phyloP scores from a whole-genome alignment of 192 early-diverging fungal genomes.

The Chytriomyces hyalinus region DNA sequence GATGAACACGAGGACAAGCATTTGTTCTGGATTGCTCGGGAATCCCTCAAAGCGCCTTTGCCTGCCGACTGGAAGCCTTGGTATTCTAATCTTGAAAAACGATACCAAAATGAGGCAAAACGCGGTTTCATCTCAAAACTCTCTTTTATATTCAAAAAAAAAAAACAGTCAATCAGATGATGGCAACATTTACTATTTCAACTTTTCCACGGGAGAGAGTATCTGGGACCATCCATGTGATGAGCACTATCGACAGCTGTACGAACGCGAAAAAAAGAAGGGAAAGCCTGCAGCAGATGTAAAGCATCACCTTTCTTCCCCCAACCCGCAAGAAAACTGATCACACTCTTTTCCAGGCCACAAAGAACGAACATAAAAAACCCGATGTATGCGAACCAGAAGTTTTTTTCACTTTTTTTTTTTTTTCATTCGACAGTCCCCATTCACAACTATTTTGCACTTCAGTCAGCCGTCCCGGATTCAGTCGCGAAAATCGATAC shows the following conservation, averaged over 20 bases:
- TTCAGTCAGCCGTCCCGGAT: no score
- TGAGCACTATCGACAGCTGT: slow-evolving; percentile 64
- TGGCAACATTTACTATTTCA: slow-evolving; percentile 69
- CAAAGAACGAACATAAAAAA: no score
- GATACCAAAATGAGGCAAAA: no score
- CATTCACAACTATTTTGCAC: no score
- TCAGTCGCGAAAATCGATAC: no score
- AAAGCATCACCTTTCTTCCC: background rate
- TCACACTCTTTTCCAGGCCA: no score
- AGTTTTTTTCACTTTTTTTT: no score
- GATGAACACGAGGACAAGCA: slow-evolving; percentile 58
- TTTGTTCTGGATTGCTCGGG: slow-evolving; percentile 67
- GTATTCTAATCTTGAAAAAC: slow-evolving; percentile 15
- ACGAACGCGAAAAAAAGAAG: slow-evolving; percentile 62
- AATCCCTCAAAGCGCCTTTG: slow-evolving; percentile 65
- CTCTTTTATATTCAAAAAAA: no score
- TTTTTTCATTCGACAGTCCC: no score
- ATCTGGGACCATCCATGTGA: slow-evolving; percentile 75
- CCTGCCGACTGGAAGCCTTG: slow-evolving; percentile 72
- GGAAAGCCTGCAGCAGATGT: background rate
- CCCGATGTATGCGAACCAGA: no score
- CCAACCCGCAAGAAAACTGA: no score
- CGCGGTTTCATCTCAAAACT: no score
- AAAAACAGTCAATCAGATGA: slow-evolving; percentile 61
- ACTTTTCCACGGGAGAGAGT: slow-evolving; percentile 63